phyloP scores from a whole-genome alignment of 352 stramenopile species.

The Phytophthora pisi region DNA sequence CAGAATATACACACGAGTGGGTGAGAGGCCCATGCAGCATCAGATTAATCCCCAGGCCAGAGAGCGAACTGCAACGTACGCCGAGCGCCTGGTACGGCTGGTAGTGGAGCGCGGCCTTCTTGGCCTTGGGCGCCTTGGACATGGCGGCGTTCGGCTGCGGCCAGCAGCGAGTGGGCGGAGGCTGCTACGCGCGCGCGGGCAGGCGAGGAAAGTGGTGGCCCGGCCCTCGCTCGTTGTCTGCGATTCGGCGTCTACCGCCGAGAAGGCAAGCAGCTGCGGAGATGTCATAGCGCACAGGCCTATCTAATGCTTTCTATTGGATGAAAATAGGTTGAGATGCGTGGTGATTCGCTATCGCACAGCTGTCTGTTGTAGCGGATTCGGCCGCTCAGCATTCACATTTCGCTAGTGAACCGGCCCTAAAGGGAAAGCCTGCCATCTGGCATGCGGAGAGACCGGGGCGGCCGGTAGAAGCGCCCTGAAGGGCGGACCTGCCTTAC shows the following conservation, averaged over 20 bases:
- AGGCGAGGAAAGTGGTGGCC: slow-evolving; percentile 3
- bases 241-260: slow-evolving; percentile 33
- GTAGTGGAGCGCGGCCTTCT: slow-evolving; percentile 78
- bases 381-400: neutral
- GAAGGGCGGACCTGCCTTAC: neutral
- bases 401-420: slow-evolving; percentile 6
- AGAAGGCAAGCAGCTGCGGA: neutral
- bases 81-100: slow-evolving; percentile 75
- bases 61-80: slow-evolving; percentile 19
- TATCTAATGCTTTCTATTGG: neutral
- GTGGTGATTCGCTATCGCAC: neutral
- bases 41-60: neutral
- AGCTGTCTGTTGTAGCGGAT: slow-evolving; percentile 6
- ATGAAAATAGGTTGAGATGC: neutral
- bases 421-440: neutral
- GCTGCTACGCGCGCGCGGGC: slow-evolving; percentile 2
- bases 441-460: neutral
- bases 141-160: slow-evolving; percentile 34
- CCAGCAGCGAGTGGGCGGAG: neutral
- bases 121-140: slow-evolving; percentile 82
- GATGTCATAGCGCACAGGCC: slow-evolving; percentile 14
- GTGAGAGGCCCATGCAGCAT: no score
- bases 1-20: neutral
- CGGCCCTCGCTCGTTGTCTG: slow-evolving; percentile 17
- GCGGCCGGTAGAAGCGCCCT: neutral